Base-by-base conservation (phyloP, 2,329 filamentous ascomycete genomes). In the Calonectria hongkongensis region DNA sequence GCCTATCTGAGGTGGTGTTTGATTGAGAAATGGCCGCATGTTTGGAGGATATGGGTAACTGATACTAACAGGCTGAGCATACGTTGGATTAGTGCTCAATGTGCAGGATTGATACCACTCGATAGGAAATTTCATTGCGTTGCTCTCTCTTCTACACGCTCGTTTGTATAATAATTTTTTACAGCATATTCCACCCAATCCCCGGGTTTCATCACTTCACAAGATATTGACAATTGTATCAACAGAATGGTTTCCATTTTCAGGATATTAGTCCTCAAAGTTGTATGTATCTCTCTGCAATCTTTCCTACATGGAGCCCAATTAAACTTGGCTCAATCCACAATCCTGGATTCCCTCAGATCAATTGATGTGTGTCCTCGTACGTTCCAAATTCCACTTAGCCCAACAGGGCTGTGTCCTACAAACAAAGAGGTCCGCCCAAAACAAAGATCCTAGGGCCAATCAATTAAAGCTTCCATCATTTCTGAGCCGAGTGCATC, bases 351-450 rank as follows among this genome's bases (percentile, higher is more conserved):
- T 30, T 63, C 41, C 39, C 39, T 63, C 18, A 47, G 16, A 33
- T 28, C 25, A 63, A 13, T 63, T 30, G 39, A 45, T 63, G 10
- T 45, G n/a, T 45, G n/a, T 41, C 58, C 39, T 47, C 39, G 27
- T 45, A 63, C 28, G 58, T 45, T 63, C 41, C 58, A 63, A 63
- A 47, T 30, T n/a, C 18, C 58, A 63, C 41, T 18, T 43, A 63
- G 16, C 39, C 58, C 58, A 47, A 45, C 33, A 13, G 25, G 41
- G 39, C 16, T 63, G 39, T 47, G 58, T 33, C 27, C 27, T 47
- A 63, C 41, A 47, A 63, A 47, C 27, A 13, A 45, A 18, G n/a
- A 16, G 58, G 58, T 47, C 39, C 25, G 41, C 18, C 39, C 39
- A 33, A 63, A 62, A 30, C 25, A 41, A 58, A 25, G 5, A 48